Conservation (phyloP, 1,139 yeast genomes). For the Pneumocystis oryctolagi region DNA sequence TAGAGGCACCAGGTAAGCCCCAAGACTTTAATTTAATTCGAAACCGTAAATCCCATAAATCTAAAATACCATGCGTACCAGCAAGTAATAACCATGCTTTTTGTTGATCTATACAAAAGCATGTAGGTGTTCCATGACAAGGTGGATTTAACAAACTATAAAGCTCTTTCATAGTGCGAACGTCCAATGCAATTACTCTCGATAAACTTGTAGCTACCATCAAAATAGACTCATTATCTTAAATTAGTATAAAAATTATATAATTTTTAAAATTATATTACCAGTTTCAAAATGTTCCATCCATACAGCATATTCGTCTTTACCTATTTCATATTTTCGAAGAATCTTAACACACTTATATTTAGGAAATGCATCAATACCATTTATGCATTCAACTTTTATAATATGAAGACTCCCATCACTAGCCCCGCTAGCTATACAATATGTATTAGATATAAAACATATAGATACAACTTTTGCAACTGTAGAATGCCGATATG, state of each 20-base stretch:
- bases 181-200: constrained; percentile 41
- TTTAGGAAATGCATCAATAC: constrained; percentile 21
- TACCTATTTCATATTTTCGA: constrained; percentile 30
- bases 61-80: constrained; percentile 55
- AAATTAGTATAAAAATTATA: constrained; percentile 17
- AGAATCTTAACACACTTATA: constrained; percentile 30
- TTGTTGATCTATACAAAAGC: constrained; percentile 43
- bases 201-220: constrained; percentile 42
- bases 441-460: constrained; percentile 47
- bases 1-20: constrained; percentile 36
- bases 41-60: constrained; percentile 73
- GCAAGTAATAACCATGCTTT: constrained; percentile 58
- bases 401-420: constrained; percentile 51
- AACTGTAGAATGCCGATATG: constrained; percentile 19
- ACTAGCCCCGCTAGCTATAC: constrained; percentile 51
- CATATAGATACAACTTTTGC: constrained; percentile 22
- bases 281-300: constrained; percentile 25
- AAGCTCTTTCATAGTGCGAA: constrained; percentile 39
- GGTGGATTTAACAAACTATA: constrained; percentile 40
- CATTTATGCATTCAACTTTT: constrained; percentile 36
- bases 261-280: constrained; percentile 16
- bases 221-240: constrained; percentile 15
- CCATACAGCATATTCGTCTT: constrained; percentile 31
- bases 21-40: constrained; percentile 45
- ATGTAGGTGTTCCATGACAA: constrained; percentile 48